Evolutionary conservation across 2,329 filamentous ascomycete genomes (phyloP).

Genomic region (Monosporascus ibericus): DNA sequence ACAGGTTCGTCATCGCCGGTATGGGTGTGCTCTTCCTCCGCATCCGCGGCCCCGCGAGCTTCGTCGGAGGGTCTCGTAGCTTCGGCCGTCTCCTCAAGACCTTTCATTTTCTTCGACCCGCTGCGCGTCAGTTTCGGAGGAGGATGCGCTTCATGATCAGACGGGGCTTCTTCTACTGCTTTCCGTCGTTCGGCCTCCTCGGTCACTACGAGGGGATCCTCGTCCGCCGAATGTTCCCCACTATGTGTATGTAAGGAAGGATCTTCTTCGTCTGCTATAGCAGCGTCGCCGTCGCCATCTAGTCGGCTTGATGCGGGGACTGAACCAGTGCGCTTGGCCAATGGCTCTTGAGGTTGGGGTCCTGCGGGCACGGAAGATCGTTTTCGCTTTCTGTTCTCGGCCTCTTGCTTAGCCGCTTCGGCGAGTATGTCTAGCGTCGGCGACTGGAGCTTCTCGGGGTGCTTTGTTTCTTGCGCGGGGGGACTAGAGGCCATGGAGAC

Average conservation of each 20-base stretch:
- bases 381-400: conserved; percentile 29
- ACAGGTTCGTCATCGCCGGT: conserved; percentile 49
- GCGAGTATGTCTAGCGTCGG: conserved; percentile 26
- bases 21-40: conserved; percentile 36
- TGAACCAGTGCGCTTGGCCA: conserved; percentile 20
- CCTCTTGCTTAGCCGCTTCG: conserved; percentile 24
- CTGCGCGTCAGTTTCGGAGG: conserved; percentile 27
- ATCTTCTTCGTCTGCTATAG: conserved; percentile 29
- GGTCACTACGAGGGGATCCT: conserved; percentile 14
- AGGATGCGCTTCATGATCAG: conserved; percentile 13
- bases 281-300: conserved; percentile 25
- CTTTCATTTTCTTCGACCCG: conserved; percentile 29
- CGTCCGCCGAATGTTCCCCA: conserved; percentile 26
- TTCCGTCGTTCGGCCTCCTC: conserved; percentile 17
- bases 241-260: conserved; percentile 22
- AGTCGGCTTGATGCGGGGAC: conserved; percentile 17
- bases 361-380: conserved; percentile 21
- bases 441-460: conserved; percentile 17
- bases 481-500: conserved; percentile 27
- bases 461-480: conserved; percentile 18
- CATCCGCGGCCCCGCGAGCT: conserved; percentile 25
- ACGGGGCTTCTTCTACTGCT: conserved; percentile 13
- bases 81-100: conserved; percentile 14
- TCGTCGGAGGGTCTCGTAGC: conserved; percentile 19
- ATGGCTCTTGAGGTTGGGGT: conserved; percentile 14